Percentiles rank a stretch among this genome's conserved stretches.
phyloP scores from a whole-genome alignment of 2,329 filamentous ascomycete species.

The Calonectria leucothoes region DNA sequence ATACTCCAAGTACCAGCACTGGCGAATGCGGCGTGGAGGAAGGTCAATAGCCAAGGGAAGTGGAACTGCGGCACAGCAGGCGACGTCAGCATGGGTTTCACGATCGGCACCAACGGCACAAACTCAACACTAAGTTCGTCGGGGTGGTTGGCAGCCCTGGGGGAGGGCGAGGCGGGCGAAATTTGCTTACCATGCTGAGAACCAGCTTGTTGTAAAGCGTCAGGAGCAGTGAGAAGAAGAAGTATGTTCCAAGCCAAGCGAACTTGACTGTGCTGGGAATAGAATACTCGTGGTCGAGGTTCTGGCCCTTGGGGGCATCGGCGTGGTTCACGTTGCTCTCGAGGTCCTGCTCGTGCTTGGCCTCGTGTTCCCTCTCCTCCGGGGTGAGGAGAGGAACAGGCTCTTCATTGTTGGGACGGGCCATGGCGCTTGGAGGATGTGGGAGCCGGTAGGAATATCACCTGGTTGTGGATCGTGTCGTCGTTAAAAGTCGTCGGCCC shows the following conservation, averaged over 20 bases:
- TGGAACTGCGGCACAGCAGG: conserved; percentile 56
- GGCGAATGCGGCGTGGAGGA: conserved; percentile 68
- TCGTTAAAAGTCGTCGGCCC: conserved; percentile 21
- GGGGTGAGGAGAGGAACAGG: conserved; percentile 45
- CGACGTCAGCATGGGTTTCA: conserved; percentile 34
- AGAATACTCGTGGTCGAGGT: conserved; percentile 58
- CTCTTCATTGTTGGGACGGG: conserved; percentile 47
- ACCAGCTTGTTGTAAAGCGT: conserved; percentile 72
- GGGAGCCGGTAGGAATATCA: neutral
- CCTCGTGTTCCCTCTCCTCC: conserved; percentile 46
- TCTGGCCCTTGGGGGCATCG: conserved; percentile 46
- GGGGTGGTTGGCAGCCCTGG: neutral
- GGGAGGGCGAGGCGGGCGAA: neutral
- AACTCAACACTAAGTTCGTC: neutral
- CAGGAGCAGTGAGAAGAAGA: conserved; percentile 59
- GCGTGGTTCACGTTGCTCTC: conserved; percentile 45
- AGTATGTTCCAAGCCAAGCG: conserved; percentile 63
- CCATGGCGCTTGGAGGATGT: conserved; percentile 39
- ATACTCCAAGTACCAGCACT: conserved; percentile 66
- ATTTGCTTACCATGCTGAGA: conserved; percentile 58
- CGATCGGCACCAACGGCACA: conserved; percentile 7
- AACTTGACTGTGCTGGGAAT: conserved; percentile 59
- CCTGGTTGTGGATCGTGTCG: conserved; percentile 2
- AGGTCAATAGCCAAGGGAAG: conserved; percentile 71
- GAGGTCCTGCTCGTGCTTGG: conserved; percentile 46